Percentiles rank a stretch among this genome's conserved stretches.
phyloP scores from a whole-genome alignment of 129 eudicot genomes.

The sunflower (Helianthus annuus) region DNA sequence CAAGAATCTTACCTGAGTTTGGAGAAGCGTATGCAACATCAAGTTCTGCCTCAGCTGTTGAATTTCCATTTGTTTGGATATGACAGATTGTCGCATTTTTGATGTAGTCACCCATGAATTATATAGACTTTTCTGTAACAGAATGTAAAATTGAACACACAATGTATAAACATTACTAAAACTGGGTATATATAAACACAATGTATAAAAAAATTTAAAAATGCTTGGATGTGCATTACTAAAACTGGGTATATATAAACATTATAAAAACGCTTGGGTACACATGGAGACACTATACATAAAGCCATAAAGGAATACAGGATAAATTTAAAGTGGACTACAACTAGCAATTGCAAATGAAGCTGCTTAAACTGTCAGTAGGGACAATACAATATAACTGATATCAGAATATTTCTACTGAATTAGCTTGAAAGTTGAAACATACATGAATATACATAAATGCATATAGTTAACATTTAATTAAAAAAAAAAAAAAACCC shows the following conservation, averaged over 20 bases:
- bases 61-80: constrained; percentile 48
- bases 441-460: constrained; percentile 16
- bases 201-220: background rate
- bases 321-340: constrained; percentile 7
- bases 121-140: constrained; percentile 65
- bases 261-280: background rate
- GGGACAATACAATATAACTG: background rate
- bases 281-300: background rate
- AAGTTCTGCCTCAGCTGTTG: constrained; percentile 47
- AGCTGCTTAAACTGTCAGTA: background rate
- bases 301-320: background rate
- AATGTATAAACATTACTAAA: constrained; percentile 8
- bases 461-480: background rate
- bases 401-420: constrained; percentile 12
- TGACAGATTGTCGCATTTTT: constrained; percentile 53
- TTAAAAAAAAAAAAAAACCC: no score
- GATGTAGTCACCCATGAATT: constrained; percentile 63
- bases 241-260: background rate
- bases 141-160: constrained; percentile 16
- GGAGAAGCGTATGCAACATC: constrained; percentile 37
- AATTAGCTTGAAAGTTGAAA: constrained; percentile 8
- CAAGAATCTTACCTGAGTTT: constrained; percentile 35
- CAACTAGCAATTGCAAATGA: background rate
- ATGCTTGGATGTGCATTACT: constrained; percentile 7
- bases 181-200: constrained; percentile 3